A percentile compares a stretch with the other conserved stretches of the same genome.
Conservation (phyloP, 2,329 filamentous ascomycete genomes). For the Sclerotinia trifoliorum region DNA sequence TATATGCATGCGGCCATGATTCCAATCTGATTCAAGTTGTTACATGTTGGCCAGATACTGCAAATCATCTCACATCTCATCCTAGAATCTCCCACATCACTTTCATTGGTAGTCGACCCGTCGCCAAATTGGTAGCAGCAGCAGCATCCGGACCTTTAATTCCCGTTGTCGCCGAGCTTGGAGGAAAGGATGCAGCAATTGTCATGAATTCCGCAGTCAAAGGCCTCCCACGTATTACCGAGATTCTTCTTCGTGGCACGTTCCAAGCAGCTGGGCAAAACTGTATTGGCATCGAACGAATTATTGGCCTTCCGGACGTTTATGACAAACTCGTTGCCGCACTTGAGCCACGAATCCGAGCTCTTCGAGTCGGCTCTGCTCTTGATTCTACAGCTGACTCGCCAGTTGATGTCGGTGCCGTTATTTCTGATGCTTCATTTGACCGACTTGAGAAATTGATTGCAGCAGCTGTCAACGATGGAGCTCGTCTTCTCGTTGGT, state of each 20-base stretch:
- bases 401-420: constrained; percentile 79
- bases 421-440: constrained; percentile 80
- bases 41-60: constrained; percentile 83
- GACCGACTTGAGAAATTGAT: constrained; percentile 73
- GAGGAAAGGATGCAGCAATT: constrained; percentile 91
- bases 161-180: constrained; percentile 85
- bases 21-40: constrained; percentile 79
- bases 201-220: constrained; percentile 70
- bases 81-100: constrained; percentile 83
- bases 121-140: constrained; percentile 84
- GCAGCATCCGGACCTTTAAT: constrained; percentile 84
- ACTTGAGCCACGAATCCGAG: constrained; percentile 70
- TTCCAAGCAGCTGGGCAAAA: constrained; percentile 97
- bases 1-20: constrained; percentile 79
- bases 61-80: constrained; percentile 80
- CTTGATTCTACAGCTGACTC: constrained; percentile 49
- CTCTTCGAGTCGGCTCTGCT: constrained; percentile 72
- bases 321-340: constrained; percentile 71
- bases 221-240: constrained; percentile 70
- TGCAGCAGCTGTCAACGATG: constrained; percentile 70
- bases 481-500: constrained; percentile 78
- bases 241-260: constrained; percentile 84
- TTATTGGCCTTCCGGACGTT: constrained; percentile 74
- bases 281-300: constrained; percentile 93
- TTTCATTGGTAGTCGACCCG: constrained; percentile 87